Conservation (phyloP, 1,284 basidiomycete genomes). For the Leccinum pachyderme region DNA sequence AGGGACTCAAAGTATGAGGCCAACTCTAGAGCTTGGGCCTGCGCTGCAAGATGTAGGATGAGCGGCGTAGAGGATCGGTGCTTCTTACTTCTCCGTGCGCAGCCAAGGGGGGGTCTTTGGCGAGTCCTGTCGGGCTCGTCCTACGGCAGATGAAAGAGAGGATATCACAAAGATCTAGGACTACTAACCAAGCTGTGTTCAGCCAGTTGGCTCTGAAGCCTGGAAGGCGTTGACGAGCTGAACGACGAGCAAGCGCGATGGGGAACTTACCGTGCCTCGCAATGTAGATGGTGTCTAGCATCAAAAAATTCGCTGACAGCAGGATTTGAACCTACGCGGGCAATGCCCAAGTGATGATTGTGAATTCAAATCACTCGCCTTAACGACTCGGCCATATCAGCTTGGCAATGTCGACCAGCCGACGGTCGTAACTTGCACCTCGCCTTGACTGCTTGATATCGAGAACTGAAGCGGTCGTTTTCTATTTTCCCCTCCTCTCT, state of each 20-base stretch:
- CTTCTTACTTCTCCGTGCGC: constrained; percentile 62
- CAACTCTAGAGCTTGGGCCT: constrained; percentile 76
- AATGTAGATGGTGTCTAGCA: constrained; percentile 73
- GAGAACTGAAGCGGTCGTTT: constrained; percentile 17
- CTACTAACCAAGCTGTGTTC: constrained; percentile 56
- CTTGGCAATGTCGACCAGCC: constrained; percentile 25
- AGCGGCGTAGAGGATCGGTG: neutral
- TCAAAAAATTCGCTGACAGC: constrained; percentile 61
- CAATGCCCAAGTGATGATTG: constrained; percentile 71
- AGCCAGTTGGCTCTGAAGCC: constrained; percentile 78
- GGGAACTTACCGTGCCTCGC: constrained; percentile 66
- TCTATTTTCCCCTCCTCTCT: constrained; percentile 1
- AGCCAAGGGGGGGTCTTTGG: constrained; percentile 78
- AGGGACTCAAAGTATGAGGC: constrained; percentile 63
- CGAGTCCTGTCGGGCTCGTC: constrained; percentile 66
- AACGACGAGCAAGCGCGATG: neutral
- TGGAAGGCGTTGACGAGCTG: constrained; percentile 26
- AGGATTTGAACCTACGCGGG: constrained; percentile 81
- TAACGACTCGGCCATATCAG: constrained; percentile 83
- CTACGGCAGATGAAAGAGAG: constrained; percentile 35
- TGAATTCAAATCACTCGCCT: constrained; percentile 73
- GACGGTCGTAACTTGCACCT: neutral
- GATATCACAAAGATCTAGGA: neutral
- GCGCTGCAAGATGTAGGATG: neutral
- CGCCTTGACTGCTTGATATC: neutral